Base-by-base conservation (phyloP, 2,329 filamentous ascomycete species). In the Colletotrichum theobromicola region DNA sequence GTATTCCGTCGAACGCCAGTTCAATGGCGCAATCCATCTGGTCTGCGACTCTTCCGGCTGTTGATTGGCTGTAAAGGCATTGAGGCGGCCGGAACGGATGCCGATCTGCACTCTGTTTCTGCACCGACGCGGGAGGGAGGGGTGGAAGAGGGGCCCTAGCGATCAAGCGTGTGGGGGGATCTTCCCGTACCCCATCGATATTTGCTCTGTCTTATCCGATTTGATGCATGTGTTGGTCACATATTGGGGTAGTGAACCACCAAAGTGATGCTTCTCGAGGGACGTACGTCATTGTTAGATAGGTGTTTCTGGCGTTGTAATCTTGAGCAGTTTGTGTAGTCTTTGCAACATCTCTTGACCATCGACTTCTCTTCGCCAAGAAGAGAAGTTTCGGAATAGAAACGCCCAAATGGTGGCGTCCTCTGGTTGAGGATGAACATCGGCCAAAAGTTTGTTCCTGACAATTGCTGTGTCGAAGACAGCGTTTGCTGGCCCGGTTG, bases 11-110 rank as follows among this genome's bases (percentile, higher is more conserved):
- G 68, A 30, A 62, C 42, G 12, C 28, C 32, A 55, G n/a, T 13
- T 18, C 62, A 50, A 74, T 74, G 68, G 72, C 62, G 72, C 61
- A 72, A 74, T 74, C 37, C 62, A 42, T 46, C 42, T 15, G 62
- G 62, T 58, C n/a, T 57, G 34, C 9, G 10, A 26, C 24, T 30
- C 7, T n/a, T 37, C 37, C 35, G 57, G 32, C 16, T 24, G 21
- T 66, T 42, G 62, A 74, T 74, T 74, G 72, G 72, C 32, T 21
- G 46, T 21, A 62, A 16, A n/a, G 26, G 42, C 55, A 34, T 62
- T 46, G 26, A 57, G 26, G 68, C 34, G 55, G 55, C n/a, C 16
- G 62, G 42, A 30, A 58, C n/a, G 28, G 32, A 62, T 63, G 72
- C 68, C 57, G 72, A 72, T 74, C 62, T 50, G 68, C 42, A 72